Conservation (phyloP, 768 basidiomycete genomes). For the Floccularia luteovirens region DNA sequence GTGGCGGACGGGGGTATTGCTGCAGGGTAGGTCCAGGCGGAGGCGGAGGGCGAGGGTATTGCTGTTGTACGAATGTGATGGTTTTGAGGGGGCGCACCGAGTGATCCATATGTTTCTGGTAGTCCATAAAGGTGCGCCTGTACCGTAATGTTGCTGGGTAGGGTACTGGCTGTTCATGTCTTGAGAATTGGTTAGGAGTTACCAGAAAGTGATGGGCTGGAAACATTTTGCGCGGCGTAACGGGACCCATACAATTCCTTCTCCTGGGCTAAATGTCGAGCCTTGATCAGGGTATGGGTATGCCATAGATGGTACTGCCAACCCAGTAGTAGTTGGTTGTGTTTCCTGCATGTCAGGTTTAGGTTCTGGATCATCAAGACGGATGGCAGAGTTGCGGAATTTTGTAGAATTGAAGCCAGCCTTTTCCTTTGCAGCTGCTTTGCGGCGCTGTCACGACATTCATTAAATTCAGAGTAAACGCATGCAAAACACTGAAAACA, state of each 20-base stretch:
- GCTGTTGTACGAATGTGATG: neutral
- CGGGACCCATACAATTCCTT: neutral
- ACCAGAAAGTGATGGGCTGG: neutral
- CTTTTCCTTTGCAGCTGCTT: conserved; percentile 21
- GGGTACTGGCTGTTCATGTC: neutral
- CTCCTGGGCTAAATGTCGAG: conserved; percentile 2
- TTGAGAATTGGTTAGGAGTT: neutral
- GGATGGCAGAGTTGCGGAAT: conserved; percentile 44
- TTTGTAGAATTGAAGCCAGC: conserved; percentile 38
- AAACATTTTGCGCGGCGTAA: neutral
- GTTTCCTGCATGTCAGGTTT: conserved; percentile 14
- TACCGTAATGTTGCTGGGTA: neutral
- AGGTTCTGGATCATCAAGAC: conserved; percentile 21
- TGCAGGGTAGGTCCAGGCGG: conserved; percentile 4
- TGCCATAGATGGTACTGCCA: conserved; percentile 9
- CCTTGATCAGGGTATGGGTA: conserved; percentile 12
- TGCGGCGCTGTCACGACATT: conserved; percentile 25
- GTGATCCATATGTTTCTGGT: conserved; percentile 1
- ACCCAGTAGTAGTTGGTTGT: conserved; percentile 22
- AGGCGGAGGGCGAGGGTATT: conserved; percentile 8
- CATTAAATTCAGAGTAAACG: no score
- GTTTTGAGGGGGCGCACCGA: no score
- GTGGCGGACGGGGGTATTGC: neutral
- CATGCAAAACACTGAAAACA: no score
- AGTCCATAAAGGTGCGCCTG: conserved; percentile 5